Evolutionary conservation across 129 eudicot genomes (phyloP), one percentile per base, ranked within the genome.

Genomic region (Dittrichia graveolens): DNA sequence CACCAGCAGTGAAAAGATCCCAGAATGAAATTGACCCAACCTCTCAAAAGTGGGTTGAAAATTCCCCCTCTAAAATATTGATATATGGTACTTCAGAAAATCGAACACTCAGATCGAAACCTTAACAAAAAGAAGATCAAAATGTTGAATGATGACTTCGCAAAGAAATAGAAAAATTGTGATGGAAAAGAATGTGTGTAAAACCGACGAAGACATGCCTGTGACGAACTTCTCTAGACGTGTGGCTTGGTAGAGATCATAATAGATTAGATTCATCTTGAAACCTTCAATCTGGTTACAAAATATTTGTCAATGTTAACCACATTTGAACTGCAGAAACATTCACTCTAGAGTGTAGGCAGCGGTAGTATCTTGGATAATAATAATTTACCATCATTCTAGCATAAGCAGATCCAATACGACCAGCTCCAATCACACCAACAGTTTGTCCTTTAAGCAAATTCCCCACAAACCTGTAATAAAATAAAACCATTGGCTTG

Each of bases 371-470:
- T 53, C 5, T 39, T 41, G 38, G 11, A 49, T 19, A 59, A 47
- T 37, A 85, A 52, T 8, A 74, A 13, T 38, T 70, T 86, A 94
- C 98, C 98, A 94, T 94, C 98, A 94, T 94, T 88, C 98, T 85
- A 72, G 98, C 98, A 83, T 94, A 94, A 57, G 98, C 98, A 69
- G 97, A 94, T 76, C 98, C 98, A 61, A 94, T 94, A 15, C 98
- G 96, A 75, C 98, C 98, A 38, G 98, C 98, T 81, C 98, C 98
- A 84, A 94, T 94, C 53, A 94, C 97, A 55, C 98, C 98, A 63
- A 94, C 98, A 4, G 98, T 94, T 70, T 94, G 98, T 43, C 98
- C 98, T 78, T 90, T 94, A 8, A 94, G 98, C 85, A 94, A 90
- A 81, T 94, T 94, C 6, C 98, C 98, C 44, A 94, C 98, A 81